These are phyloP conservation scores for Cryphonectria parasitica DNA, from an alignment of 2,329 filamentous ascomycete species.

Conservation along the genomic window DNA sequence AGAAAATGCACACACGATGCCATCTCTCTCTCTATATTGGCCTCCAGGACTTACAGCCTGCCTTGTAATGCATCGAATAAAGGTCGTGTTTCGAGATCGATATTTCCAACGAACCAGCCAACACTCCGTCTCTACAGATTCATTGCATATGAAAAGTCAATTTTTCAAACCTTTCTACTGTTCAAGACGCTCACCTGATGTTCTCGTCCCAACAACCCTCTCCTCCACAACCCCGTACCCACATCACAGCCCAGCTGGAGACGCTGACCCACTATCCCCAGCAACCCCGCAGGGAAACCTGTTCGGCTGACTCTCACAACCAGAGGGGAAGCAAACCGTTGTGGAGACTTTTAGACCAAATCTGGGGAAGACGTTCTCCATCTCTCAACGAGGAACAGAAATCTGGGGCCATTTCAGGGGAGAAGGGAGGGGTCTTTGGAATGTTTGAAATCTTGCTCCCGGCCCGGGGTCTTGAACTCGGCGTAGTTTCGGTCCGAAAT, in stretches of 20 bases:
- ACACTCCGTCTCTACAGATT: neutral
- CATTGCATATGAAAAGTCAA: neutral
- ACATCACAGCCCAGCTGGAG: neutral
- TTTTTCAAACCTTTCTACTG: neutral
- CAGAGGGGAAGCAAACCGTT: neutral
- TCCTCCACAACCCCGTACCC: neutral
- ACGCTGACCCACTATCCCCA: neutral
- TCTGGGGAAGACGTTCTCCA: neutral
- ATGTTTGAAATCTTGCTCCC: neutral
- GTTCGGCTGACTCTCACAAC: conserved; percentile 5
- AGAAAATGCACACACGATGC: neutral
- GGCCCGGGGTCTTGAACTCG: conserved; percentile 13
- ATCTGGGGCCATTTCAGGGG: neutral
- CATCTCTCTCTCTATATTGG: neutral
- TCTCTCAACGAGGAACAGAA: neutral
- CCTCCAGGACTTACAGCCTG: neutral
- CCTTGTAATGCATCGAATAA: neutral
- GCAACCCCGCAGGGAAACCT: conserved; percentile 12
- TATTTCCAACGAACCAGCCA: neutral
- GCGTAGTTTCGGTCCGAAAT: conserved; percentile 30
- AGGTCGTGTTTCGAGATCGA: too few species aligned
- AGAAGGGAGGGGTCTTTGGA: neutral
- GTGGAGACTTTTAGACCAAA: neutral
- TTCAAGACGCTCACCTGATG: neutral
- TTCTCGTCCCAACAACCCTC: neutral